Evolutionary conservation across 805 yeast genomes (phyloP), one percentile per base, ranked within the genome.

Genomic region (Kodamaea restingae): DNA sequence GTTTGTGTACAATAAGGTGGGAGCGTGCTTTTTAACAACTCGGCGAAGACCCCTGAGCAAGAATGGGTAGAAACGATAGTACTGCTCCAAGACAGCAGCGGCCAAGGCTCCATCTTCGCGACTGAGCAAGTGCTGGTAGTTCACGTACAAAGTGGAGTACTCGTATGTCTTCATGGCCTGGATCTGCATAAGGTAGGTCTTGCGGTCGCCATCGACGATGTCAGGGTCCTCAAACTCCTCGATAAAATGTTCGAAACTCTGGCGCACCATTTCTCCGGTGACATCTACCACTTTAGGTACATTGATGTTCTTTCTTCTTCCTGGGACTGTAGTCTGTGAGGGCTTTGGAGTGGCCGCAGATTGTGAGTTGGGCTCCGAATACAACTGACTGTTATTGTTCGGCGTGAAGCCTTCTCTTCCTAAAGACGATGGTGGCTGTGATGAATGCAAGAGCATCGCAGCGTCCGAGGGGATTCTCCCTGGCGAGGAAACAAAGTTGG

Each of bases 251-350:
- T 90, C 96, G 59, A 93, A 91, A 11, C 90, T 80, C 60, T 88
- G 96, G 32, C 91, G 77, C 12, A 93, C 97, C 50, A 87, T 87
- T 57, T 90, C 97, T 43, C 96, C 97, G 3, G 96, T 88, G 34
- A 80, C 78, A 65, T 93, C 98, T 18, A 78, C 78, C 18, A 93
- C 96, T 56, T 84, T 87, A 18, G 95, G 88, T 39, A 91, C 86
- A 18, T 80, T 79, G 42, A 76, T 70, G 43, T 81, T 67, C 44
- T 77, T 75, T 53, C 82, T 73, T 64, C 84, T 73, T 8, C 66
- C 63, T 4, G 57, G 48, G 7, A 48, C 51, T 6, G 55, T 38
- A 18, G 35, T 38, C 31, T 41, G 34, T 40, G 22, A 39, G 38
- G 18, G 40, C 21, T 8, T 45, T 32, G 43, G 53, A 42, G 18